Percentiles rank a stretch among this genome's conserved stretches.
These are phyloP conservation scores for Iris pallida DNA, from an alignment of 116 monocot genomes.

Conservation along the genomic window DNA sequence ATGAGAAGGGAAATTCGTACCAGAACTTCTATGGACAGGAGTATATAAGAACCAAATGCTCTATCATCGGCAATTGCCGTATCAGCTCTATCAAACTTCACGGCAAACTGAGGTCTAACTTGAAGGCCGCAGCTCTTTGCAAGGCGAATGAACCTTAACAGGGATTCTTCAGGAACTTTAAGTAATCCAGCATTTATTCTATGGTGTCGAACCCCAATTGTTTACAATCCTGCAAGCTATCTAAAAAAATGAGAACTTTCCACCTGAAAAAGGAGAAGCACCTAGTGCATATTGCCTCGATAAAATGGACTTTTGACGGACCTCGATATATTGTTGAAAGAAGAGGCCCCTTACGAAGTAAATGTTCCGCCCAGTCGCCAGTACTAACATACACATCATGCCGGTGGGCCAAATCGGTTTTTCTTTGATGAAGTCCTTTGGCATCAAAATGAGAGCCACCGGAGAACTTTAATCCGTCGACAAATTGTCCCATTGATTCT, in stretches of 20 bases:
- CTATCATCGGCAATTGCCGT: slow-evolving; percentile 47
- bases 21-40: slow-evolving; percentile 41
- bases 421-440: slow-evolving; percentile 51
- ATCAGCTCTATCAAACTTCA: slow-evolving; percentile 66
- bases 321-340: slow-evolving; percentile 77
- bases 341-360: slow-evolving; percentile 59
- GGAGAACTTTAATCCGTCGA: slow-evolving; percentile 85
- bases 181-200: slow-evolving; percentile 71
- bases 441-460: slow-evolving; percentile 79
- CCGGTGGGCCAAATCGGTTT: slow-evolving; percentile 66
- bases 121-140: slow-evolving; percentile 68
- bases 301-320: slow-evolving; percentile 10
- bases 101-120: slow-evolving; percentile 73
- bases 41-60: slow-evolving; percentile 79
- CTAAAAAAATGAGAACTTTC: neutral
- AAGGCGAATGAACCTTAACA: slow-evolving; percentile 66
- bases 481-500: slow-evolving; percentile 65
- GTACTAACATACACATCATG: slow-evolving; percentile 85
- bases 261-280: neutral
- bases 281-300: too few species aligned
- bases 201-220: slow-evolving; percentile 81
- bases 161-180: slow-evolving; percentile 66
- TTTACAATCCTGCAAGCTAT: slow-evolving; percentile 66
- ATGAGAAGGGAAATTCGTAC: too few species aligned
- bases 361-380: slow-evolving; percentile 86